These are phyloP conservation scores for Vanderwaltozyma tropicalis DNA, from an alignment of 805 yeast genomes.

Conservation along the genomic window DNA sequence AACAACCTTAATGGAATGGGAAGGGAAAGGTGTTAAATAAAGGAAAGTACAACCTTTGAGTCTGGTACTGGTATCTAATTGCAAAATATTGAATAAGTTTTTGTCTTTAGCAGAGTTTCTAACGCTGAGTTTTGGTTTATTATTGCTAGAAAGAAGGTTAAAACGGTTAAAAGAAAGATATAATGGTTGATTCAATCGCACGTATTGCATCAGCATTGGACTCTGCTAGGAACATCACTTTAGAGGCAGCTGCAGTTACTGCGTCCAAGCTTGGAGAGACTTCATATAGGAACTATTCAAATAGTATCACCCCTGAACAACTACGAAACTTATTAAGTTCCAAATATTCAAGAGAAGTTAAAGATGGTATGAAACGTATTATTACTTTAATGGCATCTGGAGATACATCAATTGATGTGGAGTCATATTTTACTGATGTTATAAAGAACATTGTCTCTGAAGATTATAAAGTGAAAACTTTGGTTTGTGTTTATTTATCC, in stretches of 20 bases:
- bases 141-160: no score
- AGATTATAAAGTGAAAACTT: slow-evolving; percentile 52
- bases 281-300: slow-evolving; percentile 34
- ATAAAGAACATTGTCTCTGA: slow-evolving; percentile 74
- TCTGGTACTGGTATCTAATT: no score
- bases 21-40: no score
- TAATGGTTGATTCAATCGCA: slow-evolving; percentile 52
- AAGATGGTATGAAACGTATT: slow-evolving; percentile 50
- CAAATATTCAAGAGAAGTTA: slow-evolving; percentile 51
- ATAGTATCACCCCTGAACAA: slow-evolving; percentile 50
- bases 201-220: slow-evolving; percentile 64
- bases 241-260: slow-evolving; percentile 77
- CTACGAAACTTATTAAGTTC: slow-evolving; percentile 58
- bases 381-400: slow-evolving; percentile 35
- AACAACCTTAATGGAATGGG: no score
- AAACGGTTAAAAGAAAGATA: no score
- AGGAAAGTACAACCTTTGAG: no score
- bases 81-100: no score
- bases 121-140: no score
- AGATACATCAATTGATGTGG: slow-evolving; percentile 30
- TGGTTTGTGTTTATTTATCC: slow-evolving; percentile 66
- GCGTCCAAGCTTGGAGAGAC: slow-evolving; percentile 56
- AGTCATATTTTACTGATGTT: slow-evolving; percentile 66
- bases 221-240: slow-evolving; percentile 66
- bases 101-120: no score